Conservation (phyloP, 805 yeast genomes). For the Myxozyma neglecta region DNA sequence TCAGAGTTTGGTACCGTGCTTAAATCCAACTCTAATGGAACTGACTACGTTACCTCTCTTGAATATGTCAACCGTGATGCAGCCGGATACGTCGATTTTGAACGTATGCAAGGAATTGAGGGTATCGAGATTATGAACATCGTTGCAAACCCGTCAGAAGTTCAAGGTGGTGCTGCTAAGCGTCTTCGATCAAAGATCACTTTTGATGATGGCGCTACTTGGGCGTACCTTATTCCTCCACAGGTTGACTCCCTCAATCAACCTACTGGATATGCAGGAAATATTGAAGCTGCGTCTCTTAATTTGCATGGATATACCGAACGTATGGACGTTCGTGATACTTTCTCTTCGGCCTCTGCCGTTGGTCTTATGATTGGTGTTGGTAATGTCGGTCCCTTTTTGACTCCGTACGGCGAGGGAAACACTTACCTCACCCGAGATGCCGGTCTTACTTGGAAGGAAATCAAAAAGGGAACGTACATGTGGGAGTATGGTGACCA, state of each 20-base stretch:
- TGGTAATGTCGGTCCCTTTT: conserved; percentile 80
- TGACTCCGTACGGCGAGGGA: conserved; percentile 53
- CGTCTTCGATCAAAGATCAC: conserved; percentile 70
- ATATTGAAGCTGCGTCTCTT: conserved; percentile 66
- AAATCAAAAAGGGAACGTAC: conserved; percentile 66
- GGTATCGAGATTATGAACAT: conserved; percentile 77
- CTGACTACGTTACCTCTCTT: conserved; percentile 70
- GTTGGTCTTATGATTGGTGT: conserved; percentile 84
- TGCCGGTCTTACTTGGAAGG: conserved; percentile 89
- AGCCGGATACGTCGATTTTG: conserved; percentile 83
- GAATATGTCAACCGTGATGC: conserved; percentile 71
- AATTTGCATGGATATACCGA: conserved; percentile 91
- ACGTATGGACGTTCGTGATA: conserved; percentile 76
- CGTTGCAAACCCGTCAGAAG: conserved; percentile 57
- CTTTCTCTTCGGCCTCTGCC: conserved; percentile 85
- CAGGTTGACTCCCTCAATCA: conserved; percentile 59
- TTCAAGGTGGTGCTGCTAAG: conserved; percentile 51
- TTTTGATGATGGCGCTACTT: conserved; percentile 87
- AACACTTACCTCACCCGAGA: conserved; percentile 81
- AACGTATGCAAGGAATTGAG: conserved; percentile 76
- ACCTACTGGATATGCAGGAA: conserved; percentile 52
- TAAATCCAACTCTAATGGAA: conserved; percentile 90
- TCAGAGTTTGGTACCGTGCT: conserved; percentile 74
- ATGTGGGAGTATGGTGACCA: conserved; percentile 98
- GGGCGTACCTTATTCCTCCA: conserved; percentile 76